Evolutionary conservation across 176 grass and related monocot species (phyloP).

Genomic region (Areca catechu): DNA sequence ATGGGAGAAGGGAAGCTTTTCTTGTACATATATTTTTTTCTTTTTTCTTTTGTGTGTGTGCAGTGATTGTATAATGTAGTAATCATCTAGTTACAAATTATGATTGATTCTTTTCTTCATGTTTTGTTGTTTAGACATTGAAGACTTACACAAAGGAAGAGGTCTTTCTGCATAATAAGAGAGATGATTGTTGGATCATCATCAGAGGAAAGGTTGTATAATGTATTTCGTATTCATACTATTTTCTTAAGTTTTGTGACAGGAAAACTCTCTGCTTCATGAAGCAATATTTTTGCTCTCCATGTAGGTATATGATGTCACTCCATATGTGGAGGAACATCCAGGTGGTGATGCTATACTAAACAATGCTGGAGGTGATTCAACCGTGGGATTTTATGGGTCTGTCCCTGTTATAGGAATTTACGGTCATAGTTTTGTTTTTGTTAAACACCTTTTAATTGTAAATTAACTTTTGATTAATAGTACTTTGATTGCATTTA

Average conservation of each 20-base stretch:
- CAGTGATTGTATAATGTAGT: no score
- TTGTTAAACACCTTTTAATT: background rate
- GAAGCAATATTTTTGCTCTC: conserved; percentile 10
- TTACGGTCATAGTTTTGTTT: background rate
- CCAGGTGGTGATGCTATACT: conserved; percentile 79
- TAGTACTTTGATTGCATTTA: no score
- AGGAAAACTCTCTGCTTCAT: background rate
- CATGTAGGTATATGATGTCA: conserved; percentile 74
- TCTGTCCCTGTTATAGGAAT: conserved; percentile 19
- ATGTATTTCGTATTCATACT: background rate
- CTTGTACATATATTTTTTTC: no score
- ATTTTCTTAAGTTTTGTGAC: background rate
- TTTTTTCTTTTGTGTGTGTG: no score
- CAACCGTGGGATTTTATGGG: conserved; percentile 71
- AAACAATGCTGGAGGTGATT: conserved; percentile 85
- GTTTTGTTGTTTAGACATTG: conserved; percentile 7
- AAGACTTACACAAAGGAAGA: conserved; percentile 62
- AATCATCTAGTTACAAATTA: no score
- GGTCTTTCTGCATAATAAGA: conserved; percentile 54
- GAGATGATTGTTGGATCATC: conserved; percentile 78
- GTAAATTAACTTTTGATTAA: no score
- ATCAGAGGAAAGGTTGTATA: conserved; percentile 68
- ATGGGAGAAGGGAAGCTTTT: no score
- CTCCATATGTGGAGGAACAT: conserved; percentile 87
- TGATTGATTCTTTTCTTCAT: no score